Evolutionary conservation across 2,329 filamentous ascomycete species (phyloP).

Genomic region (Colletotrichum incanum): DNA sequence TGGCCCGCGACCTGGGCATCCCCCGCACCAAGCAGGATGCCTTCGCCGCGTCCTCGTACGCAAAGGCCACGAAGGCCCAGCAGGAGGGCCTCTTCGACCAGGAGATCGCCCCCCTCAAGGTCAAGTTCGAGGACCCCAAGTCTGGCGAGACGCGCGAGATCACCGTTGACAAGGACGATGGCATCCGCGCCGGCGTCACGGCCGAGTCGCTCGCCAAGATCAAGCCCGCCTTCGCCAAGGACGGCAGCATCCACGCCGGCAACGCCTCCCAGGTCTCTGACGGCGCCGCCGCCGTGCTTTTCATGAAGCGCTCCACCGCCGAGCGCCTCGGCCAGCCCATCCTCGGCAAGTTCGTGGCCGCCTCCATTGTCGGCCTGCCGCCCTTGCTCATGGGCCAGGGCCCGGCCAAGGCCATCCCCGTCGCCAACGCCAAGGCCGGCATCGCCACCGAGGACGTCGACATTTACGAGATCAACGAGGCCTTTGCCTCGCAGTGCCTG

Average conservation of each 20-base stretch:
- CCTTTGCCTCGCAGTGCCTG: constrained; percentile 94
- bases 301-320: constrained; percentile 95
- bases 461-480: constrained; percentile 99
- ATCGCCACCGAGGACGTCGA: constrained; percentile 92
- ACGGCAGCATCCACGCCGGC: constrained; percentile 94
- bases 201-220: constrained; percentile 93
- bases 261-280: constrained; percentile 97
- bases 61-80: constrained; percentile 90
- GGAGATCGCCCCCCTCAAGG: constrained; percentile 89
- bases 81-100: constrained; percentile 90
- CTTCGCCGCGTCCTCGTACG: constrained; percentile 95
- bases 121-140: constrained; percentile 93
- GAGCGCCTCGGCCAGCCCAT: constrained; percentile 90
- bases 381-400: constrained; percentile 97
- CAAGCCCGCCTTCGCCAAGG: constrained; percentile 89
- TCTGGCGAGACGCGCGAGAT: constrained; percentile 87
- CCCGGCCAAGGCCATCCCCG: constrained; percentile 95
- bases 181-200: constrained; percentile 88
- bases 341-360: constrained; percentile 91
- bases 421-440: constrained; percentile 89
- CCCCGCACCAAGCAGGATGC: constrained; percentile 83
- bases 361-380: constrained; percentile 88
- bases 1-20: constrained; percentile 89
- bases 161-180: constrained; percentile 88
- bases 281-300: constrained; percentile 92